Evolutionary conservation across 1,284 basidiomycete genomes (phyloP).

Genomic region (Trametes versicolor): DNA sequence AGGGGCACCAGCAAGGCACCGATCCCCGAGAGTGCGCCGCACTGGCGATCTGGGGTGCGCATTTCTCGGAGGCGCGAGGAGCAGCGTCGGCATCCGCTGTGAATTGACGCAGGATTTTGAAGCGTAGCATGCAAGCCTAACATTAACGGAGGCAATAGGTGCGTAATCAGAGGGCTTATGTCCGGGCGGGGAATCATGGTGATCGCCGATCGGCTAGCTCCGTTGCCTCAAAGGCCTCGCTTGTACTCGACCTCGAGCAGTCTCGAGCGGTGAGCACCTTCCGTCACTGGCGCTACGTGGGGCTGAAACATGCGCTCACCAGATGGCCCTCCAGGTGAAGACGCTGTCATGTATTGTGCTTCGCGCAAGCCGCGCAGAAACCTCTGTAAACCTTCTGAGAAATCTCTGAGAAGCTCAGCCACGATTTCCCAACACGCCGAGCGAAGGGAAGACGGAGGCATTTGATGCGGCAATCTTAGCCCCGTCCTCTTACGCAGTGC

Average conservation of each 20-base stretch:
- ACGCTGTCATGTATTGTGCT: background rate
- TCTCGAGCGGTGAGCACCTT: slow-evolving; percentile 15
- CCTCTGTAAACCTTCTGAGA: background rate
- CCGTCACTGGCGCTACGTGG: background rate
- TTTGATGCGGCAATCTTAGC: slow-evolving; percentile 21
- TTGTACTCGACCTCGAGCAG: slow-evolving; percentile 10
- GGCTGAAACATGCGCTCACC: slow-evolving; percentile 8
- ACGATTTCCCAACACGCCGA: background rate
- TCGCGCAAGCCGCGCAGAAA: background rate
- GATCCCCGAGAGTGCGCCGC: slow-evolving; percentile 2
- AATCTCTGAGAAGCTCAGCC: background rate
- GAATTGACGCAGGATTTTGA: slow-evolving; percentile 5
- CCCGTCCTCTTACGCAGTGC: slow-evolving; percentile 21
- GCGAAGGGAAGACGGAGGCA: slow-evolving; percentile 13
- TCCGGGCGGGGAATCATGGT: slow-evolving; percentile 6
- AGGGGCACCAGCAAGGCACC: slow-evolving; percentile 16
- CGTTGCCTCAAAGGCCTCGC: slow-evolving; percentile 17
- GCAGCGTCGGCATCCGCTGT: background rate
- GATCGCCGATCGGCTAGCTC: slow-evolving; percentile 19
- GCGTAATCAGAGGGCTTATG: slow-evolving; percentile 13
- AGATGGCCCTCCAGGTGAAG: background rate
- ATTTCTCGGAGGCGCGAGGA: background rate
- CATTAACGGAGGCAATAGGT: slow-evolving; percentile 6
- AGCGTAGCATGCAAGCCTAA: background rate
- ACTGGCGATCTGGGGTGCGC: slow-evolving; percentile 3